Evolutionary conservation across 257 asterid genomes (phyloP).

Genomic region (Linaria vulgaris): DNA sequence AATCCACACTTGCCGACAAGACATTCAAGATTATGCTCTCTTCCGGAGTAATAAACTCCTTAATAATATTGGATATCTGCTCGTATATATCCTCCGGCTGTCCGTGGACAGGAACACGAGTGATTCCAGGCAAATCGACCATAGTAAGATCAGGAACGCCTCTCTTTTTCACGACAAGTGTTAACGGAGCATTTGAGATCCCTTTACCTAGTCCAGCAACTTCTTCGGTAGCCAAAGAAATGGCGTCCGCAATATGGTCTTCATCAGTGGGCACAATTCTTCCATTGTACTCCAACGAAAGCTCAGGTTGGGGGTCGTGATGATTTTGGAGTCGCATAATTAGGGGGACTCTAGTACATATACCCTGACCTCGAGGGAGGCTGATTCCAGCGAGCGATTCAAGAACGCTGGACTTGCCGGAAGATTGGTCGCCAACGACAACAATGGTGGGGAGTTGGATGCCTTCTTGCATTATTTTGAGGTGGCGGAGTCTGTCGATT

Average conservation of each 20-base stretch:
- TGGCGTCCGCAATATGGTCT: conserved; percentile 20
- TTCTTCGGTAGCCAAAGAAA: conserved; percentile 26
- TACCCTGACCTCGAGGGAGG: conserved; percentile 57
- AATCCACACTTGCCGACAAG: conserved; percentile 34
- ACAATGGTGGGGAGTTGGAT: conserved; percentile 54
- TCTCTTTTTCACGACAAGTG: conserved; percentile 38
- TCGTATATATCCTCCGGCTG: conserved; percentile 36
- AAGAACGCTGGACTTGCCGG: conserved; percentile 54
- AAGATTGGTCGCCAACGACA: conserved; percentile 49
- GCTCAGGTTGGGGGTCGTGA: conserved; percentile 10
- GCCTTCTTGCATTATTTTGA: conserved; percentile 47
- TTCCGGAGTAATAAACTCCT: conserved; percentile 32
- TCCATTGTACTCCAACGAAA: conserved; percentile 32
- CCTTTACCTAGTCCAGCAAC: conserved; percentile 41
- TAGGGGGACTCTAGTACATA: conserved; percentile 50
- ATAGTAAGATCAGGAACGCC: conserved; percentile 43
- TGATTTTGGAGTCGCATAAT: conserved; percentile 40
- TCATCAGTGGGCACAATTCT: conserved; percentile 31
- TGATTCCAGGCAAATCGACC: conserved; percentile 48
- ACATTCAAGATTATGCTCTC: conserved; percentile 41
- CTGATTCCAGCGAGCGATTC: conserved; percentile 52
- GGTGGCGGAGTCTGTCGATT: conserved; percentile 41
- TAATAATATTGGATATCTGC: conserved; percentile 33
- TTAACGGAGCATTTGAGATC: conserved; percentile 30
- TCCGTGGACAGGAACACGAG: conserved; percentile 41